Evolutionary conservation across 2,329 filamentous ascomycete genomes (phyloP).

Genomic region (Exophiala oligosperma): DNA sequence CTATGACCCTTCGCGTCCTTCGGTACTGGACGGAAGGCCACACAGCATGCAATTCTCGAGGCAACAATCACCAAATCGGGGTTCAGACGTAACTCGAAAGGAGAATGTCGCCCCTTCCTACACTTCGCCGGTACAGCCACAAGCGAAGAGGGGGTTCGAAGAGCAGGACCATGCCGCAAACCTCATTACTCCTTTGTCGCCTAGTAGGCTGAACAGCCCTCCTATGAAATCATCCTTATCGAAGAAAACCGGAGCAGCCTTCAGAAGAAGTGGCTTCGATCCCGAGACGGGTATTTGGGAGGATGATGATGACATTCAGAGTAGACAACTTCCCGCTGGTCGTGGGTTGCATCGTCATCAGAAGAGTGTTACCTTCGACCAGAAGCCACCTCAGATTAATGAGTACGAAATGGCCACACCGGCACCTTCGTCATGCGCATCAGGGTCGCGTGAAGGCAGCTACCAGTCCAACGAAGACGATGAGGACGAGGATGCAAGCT

Average conservation of each 20-base stretch:
- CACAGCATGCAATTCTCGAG: constrained; percentile 43
- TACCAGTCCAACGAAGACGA: constrained; percentile 79
- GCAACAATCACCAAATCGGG: constrained; percentile 15
- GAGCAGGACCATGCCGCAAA: constrained; percentile 22
- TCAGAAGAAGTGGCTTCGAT: constrained; percentile 54
- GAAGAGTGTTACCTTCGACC: constrained; percentile 97
- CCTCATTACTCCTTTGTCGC: constrained; percentile 44
- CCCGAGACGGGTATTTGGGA: constrained; percentile 68
- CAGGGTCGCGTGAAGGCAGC: constrained; percentile 87
- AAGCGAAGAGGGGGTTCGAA: constrained; percentile 34
- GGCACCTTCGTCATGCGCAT: constrained; percentile 87
- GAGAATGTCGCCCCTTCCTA: constrained; percentile 43
- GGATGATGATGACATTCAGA: constrained; percentile 61
- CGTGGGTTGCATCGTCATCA: constrained; percentile 76
- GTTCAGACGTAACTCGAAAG: constrained; percentile 49
- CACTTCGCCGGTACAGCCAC: constrained; percentile 44
- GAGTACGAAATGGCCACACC: constrained; percentile 98
- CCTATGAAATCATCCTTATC: constrained; percentile 90
- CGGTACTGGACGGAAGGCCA: constrained; percentile 68
- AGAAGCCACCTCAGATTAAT: constrained; percentile 88
- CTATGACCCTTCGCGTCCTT: constrained; percentile 80
- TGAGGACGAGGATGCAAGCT: constrained; percentile 69
- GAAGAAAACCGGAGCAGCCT: constrained; percentile 57
- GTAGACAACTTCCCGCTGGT: constrained; percentile 63
- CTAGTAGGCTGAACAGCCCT: constrained; percentile 71